Base-by-base conservation (phyloP, 768 basidiomycete species). In the Mycena belliarum region DNA sequence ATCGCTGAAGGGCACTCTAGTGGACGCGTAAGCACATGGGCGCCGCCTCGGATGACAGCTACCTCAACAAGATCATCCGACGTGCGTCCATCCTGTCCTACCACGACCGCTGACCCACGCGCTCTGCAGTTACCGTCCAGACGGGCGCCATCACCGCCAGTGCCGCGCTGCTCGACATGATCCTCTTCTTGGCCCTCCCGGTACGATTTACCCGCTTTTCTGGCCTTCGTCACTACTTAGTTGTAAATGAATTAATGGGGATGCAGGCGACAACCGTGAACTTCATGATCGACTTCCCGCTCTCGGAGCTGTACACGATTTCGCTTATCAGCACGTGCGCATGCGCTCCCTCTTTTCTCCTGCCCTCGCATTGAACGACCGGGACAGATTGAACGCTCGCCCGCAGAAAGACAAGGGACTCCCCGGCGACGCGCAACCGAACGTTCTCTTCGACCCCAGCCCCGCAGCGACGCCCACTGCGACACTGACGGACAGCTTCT, bases 221-320 rank as follows among this genome's bases (percentile, higher is more conserved):
- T n/a, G 35, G 18, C 14, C 35, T 16, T 37, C 16, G 25, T 11
- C 29, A 32, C 14, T 32, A 32, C 29, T 32, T 6, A 32, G 14
- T 32, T 7, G 29, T 6, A 32, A 7, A 32, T 14, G 29, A 32
- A 6, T 32, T 14, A 7, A 14, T 32, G 14, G 7, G 29, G 29
- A 32, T 32, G 29, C 29, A 6, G 29, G 6, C 29, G 29, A 6
- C 32, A 10, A 24, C 23, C 49, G 14, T 25, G 6, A 66, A 72
- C 60, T 59, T 72, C 21, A 60, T 64, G n/a, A 60, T 71, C 47
- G 66, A 65, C 54, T 57, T 72, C 38, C 68, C 71, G 7, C 59
- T 72, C 6, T 55, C 70, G 12, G 71, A 71, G 49, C 59, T 72
- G 18, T 71, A 72, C 57, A 69, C 70, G 15, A 72, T 70, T 63